A percentile compares a stretch with the other conserved stretches of the same genome.
Evolutionary conservation across 1,139 yeast species (phyloP).

Genomic region (Candida dubliniensis): DNA sequence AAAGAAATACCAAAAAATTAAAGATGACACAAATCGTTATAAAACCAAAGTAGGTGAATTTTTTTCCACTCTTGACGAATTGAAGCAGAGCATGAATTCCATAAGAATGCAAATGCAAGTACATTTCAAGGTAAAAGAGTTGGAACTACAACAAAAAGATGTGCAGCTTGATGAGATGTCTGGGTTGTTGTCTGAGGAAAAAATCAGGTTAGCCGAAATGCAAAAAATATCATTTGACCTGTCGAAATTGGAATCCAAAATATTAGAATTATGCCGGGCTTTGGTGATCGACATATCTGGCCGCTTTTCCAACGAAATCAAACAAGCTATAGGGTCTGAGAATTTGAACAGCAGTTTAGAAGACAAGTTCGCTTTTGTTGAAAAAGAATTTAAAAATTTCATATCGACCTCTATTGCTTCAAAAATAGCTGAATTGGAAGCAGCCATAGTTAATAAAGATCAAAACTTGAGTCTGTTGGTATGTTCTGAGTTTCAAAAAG

Average conservation of each 20-base stretch:
- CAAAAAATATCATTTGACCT: neutral
- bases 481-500: neutral
- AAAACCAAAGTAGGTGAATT: neutral
- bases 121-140: slow-evolving; percentile 7
- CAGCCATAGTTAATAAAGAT: neutral
- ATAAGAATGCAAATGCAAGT: slow-evolving; percentile 2
- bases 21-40: neutral
- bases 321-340: neutral
- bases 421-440: too few relatives aligned
- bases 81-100: neutral
- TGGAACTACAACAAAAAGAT: slow-evolving; percentile 7
- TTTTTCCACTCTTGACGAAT: neutral
- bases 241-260: neutral
- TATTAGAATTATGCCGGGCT: neutral
- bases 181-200: slow-evolving; percentile 13
- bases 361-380: neutral
- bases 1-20: neutral
- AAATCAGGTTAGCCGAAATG: slow-evolving; percentile 4
- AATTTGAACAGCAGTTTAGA: neutral
- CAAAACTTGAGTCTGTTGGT: neutral
- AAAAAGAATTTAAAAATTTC: neutral
- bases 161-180: slow-evolving; percentile 10
- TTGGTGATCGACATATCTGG: neutral
- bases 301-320: neutral
- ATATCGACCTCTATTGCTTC: too few relatives aligned